Evolutionary conservation across 2,329 filamentous ascomycete genomes (phyloP).

Genomic region (Calonectria honghensis): DNA sequence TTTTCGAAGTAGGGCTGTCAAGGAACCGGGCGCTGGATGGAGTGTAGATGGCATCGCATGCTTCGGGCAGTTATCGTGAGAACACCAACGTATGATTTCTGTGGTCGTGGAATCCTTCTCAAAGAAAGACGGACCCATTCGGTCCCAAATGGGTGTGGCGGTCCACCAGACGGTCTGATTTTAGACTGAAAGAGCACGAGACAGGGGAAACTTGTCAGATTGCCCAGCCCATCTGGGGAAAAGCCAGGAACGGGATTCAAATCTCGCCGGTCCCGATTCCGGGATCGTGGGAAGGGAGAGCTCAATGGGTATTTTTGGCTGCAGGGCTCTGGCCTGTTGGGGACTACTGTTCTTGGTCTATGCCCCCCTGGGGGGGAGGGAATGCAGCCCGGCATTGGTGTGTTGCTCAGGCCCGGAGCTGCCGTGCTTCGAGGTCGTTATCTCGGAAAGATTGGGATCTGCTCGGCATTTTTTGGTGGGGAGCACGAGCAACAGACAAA

Average conservation of each 20-base stretch:
- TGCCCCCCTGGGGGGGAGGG: background rate
- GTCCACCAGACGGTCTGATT: constrained; percentile 5
- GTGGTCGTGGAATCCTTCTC: constrained; percentile 1
- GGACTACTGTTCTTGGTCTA: background rate
- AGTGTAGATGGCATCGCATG: background rate
- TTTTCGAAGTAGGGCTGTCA: background rate
- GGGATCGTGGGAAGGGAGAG: constrained; percentile 4
- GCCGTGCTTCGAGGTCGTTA: background rate
- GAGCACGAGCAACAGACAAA: background rate
- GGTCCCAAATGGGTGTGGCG: background rate
- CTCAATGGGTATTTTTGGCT: constrained; percentile 10
- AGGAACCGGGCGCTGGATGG: background rate
- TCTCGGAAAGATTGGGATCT: constrained; percentile 24
- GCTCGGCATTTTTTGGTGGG: constrained; percentile 22
- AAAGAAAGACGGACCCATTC: background rate
- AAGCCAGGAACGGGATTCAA: constrained; percentile 10
- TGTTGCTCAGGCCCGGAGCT: constrained; percentile 2
- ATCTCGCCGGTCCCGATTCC: constrained; percentile 9
- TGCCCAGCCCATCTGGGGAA: constrained; percentile 6
- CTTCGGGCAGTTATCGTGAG: background rate
- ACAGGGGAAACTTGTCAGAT: constrained; percentile 7
- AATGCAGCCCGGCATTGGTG: background rate
- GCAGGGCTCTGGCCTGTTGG: background rate
- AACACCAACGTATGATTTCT: constrained; percentile 2
- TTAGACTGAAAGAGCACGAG: background rate